Evolutionary conservation across 257 asterid genomes (phyloP).

Genomic region (Voacanga thouarsii): DNA sequence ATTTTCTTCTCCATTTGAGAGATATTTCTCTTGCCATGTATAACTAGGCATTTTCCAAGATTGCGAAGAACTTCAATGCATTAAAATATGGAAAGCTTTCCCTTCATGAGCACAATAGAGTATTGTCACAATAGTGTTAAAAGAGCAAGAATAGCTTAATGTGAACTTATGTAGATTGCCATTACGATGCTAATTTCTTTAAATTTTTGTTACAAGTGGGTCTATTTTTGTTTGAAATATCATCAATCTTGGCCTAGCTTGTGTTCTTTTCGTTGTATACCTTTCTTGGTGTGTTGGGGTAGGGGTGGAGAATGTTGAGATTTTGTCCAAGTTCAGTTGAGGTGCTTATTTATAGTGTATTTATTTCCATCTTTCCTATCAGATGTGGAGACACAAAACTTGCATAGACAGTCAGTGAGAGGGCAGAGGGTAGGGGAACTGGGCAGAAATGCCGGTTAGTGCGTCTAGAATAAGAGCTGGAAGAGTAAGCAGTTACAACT

Average conservation of each 20-base stretch:
- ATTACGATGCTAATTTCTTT: neutral
- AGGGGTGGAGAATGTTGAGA: neutral
- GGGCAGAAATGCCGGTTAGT: constrained; percentile 1
- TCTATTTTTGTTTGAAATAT: no score
- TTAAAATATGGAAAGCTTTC: no score
- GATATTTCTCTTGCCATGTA: no score
- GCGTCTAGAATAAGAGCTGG: constrained; percentile 20
- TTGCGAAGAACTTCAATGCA: no score
- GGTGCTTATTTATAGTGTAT: neutral
- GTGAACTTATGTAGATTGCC: neutral
- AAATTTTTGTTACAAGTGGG: neutral
- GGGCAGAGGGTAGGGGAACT: constrained; percentile 20
- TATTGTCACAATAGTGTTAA: neutral
- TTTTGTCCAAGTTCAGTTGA: neutral
- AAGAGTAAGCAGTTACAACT: constrained; percentile 31
- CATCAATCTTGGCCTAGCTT: neutral
- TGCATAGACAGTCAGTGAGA: constrained; percentile 17
- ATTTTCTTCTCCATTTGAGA: no score
- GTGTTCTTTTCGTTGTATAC: neutral
- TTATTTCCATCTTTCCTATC: neutral
- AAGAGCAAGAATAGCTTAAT: neutral
- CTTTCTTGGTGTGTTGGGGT: no score
- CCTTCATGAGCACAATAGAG: neutral
- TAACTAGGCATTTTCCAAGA: no score
- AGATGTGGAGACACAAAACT: constrained; percentile 47